Percentiles rank a stretch among this genome's conserved stretches.
phyloP scores from a whole-genome alignment of 768 basidiomycete genomes.

The Lanmaoa rubissima region DNA sequence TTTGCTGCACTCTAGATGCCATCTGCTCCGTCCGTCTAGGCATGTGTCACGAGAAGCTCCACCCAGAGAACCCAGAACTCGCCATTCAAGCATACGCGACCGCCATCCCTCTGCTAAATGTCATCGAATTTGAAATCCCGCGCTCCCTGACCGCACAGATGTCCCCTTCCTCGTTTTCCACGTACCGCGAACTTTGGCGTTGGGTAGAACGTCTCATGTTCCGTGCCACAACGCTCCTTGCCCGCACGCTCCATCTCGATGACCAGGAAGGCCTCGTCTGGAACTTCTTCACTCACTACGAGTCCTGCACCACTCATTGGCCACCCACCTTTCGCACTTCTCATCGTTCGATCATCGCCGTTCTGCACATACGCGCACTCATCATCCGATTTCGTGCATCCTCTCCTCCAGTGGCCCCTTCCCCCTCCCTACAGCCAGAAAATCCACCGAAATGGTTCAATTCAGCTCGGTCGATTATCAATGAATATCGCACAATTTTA shows the following conservation, averaged over 20 bases:
- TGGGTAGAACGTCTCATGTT: constrained; percentile 84
- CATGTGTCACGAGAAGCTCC: constrained; percentile 68
- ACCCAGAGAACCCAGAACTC: constrained; percentile 43
- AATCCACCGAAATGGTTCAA: constrained; percentile 57
- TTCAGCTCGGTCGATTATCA: constrained; percentile 62
- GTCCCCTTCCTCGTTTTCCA: constrained; percentile 50
- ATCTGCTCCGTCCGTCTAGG: constrained; percentile 42
- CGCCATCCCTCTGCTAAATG: constrained; percentile 53
- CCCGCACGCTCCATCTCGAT: constrained; percentile 42
- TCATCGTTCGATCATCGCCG: constrained; percentile 68
- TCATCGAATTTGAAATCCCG: constrained; percentile 47
- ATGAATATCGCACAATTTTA: constrained; percentile 69
- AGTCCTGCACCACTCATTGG: constrained; percentile 65
- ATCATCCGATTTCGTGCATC: constrained; percentile 44
- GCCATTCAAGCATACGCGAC: constrained; percentile 59
- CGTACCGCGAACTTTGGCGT: constrained; percentile 81
- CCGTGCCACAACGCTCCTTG: constrained; percentile 68
- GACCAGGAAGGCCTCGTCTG: constrained; percentile 47
- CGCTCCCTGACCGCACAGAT: constrained; percentile 26
- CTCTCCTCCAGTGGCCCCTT: constrained; percentile 15
- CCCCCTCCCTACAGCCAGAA: constrained; percentile 21
- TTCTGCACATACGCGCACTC: constrained; percentile 73
- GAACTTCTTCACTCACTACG: constrained; percentile 62
- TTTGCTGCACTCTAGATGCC: background rate
- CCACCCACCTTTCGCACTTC: constrained; percentile 73